Evolutionary conservation across 108 stramenopile species (phyloP), one percentile per base, ranked within the genome.

Genomic region (Halocafeteria seosinensis): DNA sequence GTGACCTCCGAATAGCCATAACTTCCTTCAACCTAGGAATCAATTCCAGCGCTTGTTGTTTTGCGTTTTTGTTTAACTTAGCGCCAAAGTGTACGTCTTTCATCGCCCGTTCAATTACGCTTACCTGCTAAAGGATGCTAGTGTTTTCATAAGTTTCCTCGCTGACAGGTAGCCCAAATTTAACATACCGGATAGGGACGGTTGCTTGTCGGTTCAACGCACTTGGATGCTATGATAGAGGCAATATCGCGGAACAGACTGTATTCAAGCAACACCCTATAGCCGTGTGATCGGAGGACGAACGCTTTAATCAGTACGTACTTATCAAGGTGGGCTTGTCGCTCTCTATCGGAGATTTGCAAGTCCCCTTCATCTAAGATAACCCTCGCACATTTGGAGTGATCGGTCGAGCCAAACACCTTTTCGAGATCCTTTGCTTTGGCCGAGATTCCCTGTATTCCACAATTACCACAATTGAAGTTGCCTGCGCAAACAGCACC

Each of bases 21-120:
- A 87, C 81, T 3, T 79, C 68, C 37, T 81, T 74, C 27, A 98
- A 74, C 62, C 83, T 67, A 61, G 81, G 82, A 36, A 98, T 88
- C 50, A 88, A 87, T 63, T 98, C 96, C 38, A 97, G 73, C 62
- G 89, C 94, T 77, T 96, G 89, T 65, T 77, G 78, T 79, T 97
- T 97, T 47, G 88, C 65, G 31, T 84, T 78, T 52, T 84, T 77
- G 37, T 84, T 86, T 0, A 91, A 87, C 67, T 88, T 87, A 25
- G 89, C 89, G 27, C 84, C 69, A 66, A 88, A 92, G n/a, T 88
- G 87, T 8, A 85, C 88, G 65, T 88, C 77, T 29, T 78, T 64
- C 34, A 98, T 83, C 50, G 92, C 92, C 8, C 81, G 75, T 67
- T 78, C 71, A 63, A 80, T 80, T 68, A 76, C 74, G 11, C 71